Conservation (phyloP, 331 rosid species). For the Pyrus hybrid region DNA sequence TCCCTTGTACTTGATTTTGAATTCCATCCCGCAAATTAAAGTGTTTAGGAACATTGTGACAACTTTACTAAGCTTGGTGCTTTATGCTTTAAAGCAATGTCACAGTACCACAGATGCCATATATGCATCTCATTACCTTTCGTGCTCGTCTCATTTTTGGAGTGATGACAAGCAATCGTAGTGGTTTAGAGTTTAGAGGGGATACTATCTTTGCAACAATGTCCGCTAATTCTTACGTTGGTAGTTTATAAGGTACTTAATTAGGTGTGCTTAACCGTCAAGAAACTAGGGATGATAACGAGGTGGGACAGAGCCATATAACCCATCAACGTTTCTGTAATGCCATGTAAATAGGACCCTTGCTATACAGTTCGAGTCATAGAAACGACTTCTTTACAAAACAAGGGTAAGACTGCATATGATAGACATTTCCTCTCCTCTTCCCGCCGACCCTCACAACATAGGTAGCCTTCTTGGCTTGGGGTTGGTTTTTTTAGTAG, state of each 20-base stretch:
- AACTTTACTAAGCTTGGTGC: not conserved
- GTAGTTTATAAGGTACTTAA: not conserved
- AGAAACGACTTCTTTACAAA: too few species aligned
- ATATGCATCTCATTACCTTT: not conserved
- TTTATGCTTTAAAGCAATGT: not conserved
- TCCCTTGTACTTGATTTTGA: not conserved
- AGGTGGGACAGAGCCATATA: not conserved
- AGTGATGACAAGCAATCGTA: not conserved
- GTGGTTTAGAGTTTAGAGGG: too few species aligned
- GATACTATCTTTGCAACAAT: not conserved
- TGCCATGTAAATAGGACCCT: not conserved
- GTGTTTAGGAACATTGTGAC: not conserved
- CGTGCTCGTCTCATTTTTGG: not conserved
- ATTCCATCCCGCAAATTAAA: not conserved
- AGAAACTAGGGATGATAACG: not conserved
- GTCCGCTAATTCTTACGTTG: not conserved
- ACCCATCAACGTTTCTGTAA: not conserved
- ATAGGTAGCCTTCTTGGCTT: too few species aligned
- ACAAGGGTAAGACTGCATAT: rapidly evolving
- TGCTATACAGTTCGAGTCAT: too few species aligned
- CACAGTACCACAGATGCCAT: not conserved
- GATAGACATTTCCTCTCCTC: too few species aligned
- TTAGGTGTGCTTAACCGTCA: not conserved
- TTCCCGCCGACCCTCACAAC: too few species aligned
- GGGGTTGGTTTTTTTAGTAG: not conserved